Evolutionary conservation across 140 eudicot species (phyloP), one percentile per base, ranked within the genome.

Genomic region (Oenanthe javanica): DNA sequence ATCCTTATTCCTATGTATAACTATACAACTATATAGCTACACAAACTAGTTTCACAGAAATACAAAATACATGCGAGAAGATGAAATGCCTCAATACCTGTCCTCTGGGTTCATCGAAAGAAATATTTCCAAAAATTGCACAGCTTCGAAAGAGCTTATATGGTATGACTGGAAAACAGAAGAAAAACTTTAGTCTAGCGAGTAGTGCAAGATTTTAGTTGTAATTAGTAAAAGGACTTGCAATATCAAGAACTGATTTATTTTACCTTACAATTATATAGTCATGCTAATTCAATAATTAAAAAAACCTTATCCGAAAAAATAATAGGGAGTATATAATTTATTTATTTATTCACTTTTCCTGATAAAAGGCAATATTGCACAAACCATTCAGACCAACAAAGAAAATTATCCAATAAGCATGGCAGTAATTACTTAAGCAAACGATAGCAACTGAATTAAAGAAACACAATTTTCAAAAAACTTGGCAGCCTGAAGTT

Each of bases 41-140:
- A 67, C 9, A 67, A 25, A 31, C 13, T 67, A 25, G 45, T 67
- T 67, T 67, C 45, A 31, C 36, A 31, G 36, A 31, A 31, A 31
- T 31, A 31, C 45, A 42, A 42, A 42, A 42, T 42, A 42, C 46
- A 36, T 27, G 45, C 36, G 46, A 9, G 45, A 43, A 71, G 47
- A 70, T 25, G 45, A 7, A 54, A 75, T 4, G 61, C 61, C 64
- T 38, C 25, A 21, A 79, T 92, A 95, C 99, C 97, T 95, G 77
- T 83, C 14, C 80, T 95, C 91, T 4, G 99, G 99, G 76, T 92
- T 91, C 99, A 95, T 95, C 61, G 95, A 81, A 83, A 95, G 91
- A 87, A 89, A 95, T 66, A 25, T 88, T 81, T 91, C 97, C 88
- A 95, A 86, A 79, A 95, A 89, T 31, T 89, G 96, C 76, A 92